Base-by-base conservation (phyloP, 1,284 basidiomycete genomes). In the Trametes pubescens region DNA sequence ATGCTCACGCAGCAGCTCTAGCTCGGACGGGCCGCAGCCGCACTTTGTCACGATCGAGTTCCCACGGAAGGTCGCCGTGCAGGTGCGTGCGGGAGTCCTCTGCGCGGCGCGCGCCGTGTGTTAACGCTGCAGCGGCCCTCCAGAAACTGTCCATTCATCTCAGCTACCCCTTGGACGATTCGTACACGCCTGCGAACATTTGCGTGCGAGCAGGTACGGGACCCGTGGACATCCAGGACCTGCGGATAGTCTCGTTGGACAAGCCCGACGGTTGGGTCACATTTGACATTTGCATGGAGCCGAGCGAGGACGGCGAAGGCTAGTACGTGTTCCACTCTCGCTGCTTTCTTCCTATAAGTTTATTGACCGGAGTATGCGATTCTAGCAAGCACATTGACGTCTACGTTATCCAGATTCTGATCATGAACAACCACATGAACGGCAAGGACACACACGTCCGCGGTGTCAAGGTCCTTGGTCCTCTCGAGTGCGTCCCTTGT, bases 371-470 rank as follows among this genome's bases (percentile, higher is more conserved):
- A 44, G 7, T 29, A 22, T 21, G 38, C 35, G 59, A 2, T 32
- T 47, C 14, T 71, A 97, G 95, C 62, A 92, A 92, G 73, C 90
- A 95, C 0, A 86, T 99, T 13, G 88, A 92, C 67, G 93, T 94
- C 1, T 96, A 97, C 75, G 87, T 98, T 13, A 78, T 99, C 5
- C 96, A 99, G 73, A 84, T 99, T 35, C 90, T 96, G 64, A 88
- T 99, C 59, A 82, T 96, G 22, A 90, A 93, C 22, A 99, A 99
- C 74, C 96, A 99, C 74, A 91, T 98, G 85, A 98, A 97, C 71
- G 98, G 98, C 4, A 99, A 99, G 76, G 98, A 99, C 78, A 99
- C 98, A 10, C 98, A 99, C 78, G 92, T 99, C 16, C 88, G 98
- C 21, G 95, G 96, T 1, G 77, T 99, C 47, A 88, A 86, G 57